Conservation (phyloP, 225 moss, liverwort and hornwort genomes). For the Lunularia cruciata region DNA sequence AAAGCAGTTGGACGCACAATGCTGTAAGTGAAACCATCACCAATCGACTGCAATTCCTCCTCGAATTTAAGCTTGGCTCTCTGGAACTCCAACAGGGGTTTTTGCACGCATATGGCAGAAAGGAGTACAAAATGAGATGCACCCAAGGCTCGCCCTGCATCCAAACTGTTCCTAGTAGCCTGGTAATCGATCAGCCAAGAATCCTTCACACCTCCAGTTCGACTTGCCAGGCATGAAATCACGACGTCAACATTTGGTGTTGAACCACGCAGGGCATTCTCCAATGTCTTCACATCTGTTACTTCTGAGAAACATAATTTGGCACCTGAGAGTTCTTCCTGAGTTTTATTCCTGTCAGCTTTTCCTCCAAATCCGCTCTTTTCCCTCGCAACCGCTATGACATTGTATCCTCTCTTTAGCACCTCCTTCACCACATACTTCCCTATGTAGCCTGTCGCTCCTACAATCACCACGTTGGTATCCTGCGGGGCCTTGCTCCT, state of each 20-base stretch:
- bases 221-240: constrained; percentile 82
- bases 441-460: constrained; percentile 94
- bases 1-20: constrained; percentile 94
- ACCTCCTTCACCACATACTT: constrained; percentile 90
- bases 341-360: constrained; percentile 50
- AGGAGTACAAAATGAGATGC: constrained; percentile 91
- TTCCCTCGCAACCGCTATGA: constrained; percentile 76
- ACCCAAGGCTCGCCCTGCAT: constrained; percentile 64
- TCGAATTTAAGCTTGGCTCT: constrained; percentile 87
- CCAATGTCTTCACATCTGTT: constrained; percentile 52
- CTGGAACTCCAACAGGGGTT: constrained; percentile 89
- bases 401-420: constrained; percentile 88
- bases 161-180: constrained; percentile 81
- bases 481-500: constrained; percentile 41
- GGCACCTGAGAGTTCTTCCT: constrained; percentile 57
- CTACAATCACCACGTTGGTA: constrained; percentile 56
- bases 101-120: constrained; percentile 96
- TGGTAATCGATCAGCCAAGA: constrained; percentile 93
- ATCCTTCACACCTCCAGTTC: constrained; percentile 86
- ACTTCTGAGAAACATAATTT: constrained; percentile 75
- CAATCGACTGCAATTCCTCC: constrained; percentile 59
- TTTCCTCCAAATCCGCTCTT: constrained; percentile 90
- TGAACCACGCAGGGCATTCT: constrained; percentile 46
- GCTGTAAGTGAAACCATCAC: constrained; percentile 65
- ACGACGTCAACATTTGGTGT: constrained; percentile 62